Percentiles rank a stretch among this genome's conserved stretches.
Evolutionary conservation across 441 rosid genomes (phyloP).

Genomic region (Corymbia citriodora): DNA sequence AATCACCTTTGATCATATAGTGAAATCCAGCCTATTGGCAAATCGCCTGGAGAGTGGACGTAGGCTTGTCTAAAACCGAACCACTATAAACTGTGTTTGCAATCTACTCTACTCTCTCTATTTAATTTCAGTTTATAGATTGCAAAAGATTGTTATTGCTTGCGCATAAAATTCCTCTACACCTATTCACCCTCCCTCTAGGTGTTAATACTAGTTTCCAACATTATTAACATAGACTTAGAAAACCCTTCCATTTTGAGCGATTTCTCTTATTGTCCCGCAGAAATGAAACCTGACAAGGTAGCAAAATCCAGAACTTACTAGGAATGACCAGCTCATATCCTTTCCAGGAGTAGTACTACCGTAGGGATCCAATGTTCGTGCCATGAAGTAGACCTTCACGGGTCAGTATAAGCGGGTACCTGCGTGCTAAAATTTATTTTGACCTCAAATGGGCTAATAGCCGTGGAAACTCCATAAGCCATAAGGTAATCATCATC

Average conservation of each 20-base stretch:
- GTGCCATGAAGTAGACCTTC: background rate
- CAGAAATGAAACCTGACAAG: conserved; percentile 22
- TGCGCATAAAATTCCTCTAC: no score
- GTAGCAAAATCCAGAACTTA: background rate
- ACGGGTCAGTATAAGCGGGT: conserved; percentile 6
- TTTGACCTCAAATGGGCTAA: background rate
- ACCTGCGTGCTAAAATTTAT: background rate
- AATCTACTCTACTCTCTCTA: no score
- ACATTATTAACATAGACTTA: background rate
- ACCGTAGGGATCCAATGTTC: background rate
- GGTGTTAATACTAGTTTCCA: no score
- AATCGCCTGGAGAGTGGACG: no score
- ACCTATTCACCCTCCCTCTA: no score
- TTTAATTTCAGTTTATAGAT: no score
- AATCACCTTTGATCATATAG: no score
- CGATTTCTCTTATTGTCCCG: conserved; percentile 8
- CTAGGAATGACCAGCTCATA: conserved; percentile 16
- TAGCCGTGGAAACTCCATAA: background rate
- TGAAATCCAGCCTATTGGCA: no score
- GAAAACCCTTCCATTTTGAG: background rate
- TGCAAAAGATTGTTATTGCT: no score
- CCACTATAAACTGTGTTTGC: no score
- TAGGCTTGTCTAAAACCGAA: no score
- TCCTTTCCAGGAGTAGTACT: background rate
- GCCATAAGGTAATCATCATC: conserved; percentile 2